phyloP scores from a whole-genome alignment of 106 monocot genomes.

The Vanilla planifolia region DNA sequence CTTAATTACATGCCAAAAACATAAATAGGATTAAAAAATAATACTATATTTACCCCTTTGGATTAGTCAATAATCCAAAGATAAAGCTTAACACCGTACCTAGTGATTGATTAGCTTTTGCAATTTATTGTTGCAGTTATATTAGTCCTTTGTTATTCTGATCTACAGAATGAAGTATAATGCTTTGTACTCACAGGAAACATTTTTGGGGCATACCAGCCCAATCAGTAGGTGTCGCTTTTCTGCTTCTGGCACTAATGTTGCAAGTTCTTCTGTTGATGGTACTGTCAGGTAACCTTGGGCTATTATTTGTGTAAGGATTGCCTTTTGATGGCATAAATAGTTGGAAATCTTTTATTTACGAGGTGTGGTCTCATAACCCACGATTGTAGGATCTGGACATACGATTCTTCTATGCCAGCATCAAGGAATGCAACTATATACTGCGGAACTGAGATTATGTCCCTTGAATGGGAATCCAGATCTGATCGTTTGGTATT shows the following conservation, averaged over 20 bases:
- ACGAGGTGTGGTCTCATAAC: not conserved
- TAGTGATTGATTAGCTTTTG: too few species aligned
- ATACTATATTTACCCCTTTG: too few species aligned
- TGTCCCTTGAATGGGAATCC: slow-evolving; percentile 93
- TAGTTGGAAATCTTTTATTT: not conserved
- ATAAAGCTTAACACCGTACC: too few species aligned
- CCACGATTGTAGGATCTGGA: slow-evolving; percentile 64
- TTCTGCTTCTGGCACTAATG: slow-evolving; percentile 88
- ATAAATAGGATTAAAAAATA: too few species aligned
- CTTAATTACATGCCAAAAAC: too few species aligned
- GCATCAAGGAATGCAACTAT: slow-evolving; percentile 98
- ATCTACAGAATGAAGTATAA: slow-evolving; percentile 6
- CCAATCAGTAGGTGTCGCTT: slow-evolving; percentile 84
- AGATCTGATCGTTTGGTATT: slow-evolving; percentile 93
- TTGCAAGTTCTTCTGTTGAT: slow-evolving; percentile 93
- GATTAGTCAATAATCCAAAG: too few species aligned
- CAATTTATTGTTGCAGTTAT: too few species aligned
- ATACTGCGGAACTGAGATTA: slow-evolving; percentile 84
- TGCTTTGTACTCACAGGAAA: slow-evolving; percentile 57
- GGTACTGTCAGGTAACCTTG: slow-evolving; percentile 84
- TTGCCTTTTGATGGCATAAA: not conserved
- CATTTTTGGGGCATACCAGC: slow-evolving; percentile 96
- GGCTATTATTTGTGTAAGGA: not conserved
- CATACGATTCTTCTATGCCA: slow-evolving; percentile 79
- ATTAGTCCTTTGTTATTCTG: too few species aligned